These are phyloP conservation scores for Carallia brachiata DNA, from an alignment of 345 rosid species.

Conservation along the genomic window DNA sequence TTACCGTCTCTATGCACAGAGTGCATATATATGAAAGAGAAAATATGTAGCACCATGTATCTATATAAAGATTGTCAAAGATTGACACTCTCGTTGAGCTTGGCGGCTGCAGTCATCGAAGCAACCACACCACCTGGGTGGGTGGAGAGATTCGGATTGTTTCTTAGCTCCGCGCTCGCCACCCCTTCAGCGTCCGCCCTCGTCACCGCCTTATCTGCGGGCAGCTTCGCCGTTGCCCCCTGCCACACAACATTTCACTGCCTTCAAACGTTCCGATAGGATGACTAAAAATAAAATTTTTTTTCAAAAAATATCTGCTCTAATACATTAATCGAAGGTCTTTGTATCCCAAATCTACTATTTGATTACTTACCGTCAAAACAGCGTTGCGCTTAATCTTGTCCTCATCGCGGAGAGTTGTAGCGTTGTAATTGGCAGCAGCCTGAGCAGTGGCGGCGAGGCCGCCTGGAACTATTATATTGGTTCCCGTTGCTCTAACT, in stretches of 20 bases:
- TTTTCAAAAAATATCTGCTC: no score
- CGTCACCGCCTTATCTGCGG: constrained; percentile 59
- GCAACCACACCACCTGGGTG: constrained; percentile 68
- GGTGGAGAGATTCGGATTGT: constrained; percentile 41
- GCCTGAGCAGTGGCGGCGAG: constrained; percentile 69
- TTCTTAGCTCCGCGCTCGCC: constrained; percentile 60
- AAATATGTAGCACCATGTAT: no score
- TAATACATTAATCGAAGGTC: no score
- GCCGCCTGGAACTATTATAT: constrained; percentile 45
- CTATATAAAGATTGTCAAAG: not conserved
- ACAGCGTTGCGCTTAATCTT: constrained; percentile 56
- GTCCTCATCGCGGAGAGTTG: constrained; percentile 32
- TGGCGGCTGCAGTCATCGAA: constrained; percentile 64
- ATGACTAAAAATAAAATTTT: no score
- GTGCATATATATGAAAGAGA: no score
- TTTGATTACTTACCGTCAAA: constrained; percentile 31
- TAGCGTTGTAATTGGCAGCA: constrained; percentile 55
- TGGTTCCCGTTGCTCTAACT: constrained; percentile 59
- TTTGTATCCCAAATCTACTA: no score
- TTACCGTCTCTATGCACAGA: no score
- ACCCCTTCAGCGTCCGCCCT: constrained; percentile 71
- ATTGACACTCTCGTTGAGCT: constrained; percentile 46
- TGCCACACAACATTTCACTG: constrained; percentile 7
- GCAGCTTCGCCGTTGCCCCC: constrained; percentile 54
- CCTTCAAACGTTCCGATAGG: not conserved